Evolutionary conservation across 305 asterid genomes (phyloP).

Genomic region (Rubia peregrina): DNA sequence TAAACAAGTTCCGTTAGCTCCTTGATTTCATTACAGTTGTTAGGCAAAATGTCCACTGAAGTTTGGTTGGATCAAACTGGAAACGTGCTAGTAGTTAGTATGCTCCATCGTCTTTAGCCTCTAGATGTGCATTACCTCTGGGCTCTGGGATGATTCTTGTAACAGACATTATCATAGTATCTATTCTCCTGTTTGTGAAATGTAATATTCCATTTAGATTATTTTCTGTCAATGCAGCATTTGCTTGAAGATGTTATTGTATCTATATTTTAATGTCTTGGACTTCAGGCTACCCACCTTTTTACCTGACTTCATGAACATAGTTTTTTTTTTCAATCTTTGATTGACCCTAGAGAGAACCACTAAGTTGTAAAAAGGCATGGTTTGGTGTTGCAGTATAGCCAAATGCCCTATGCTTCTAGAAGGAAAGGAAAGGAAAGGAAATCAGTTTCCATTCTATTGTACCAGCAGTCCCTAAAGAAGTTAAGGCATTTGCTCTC

Average conservation of each 20-base stretch:
- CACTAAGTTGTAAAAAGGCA: background rate
- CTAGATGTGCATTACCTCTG: background rate
- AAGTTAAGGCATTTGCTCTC: background rate
- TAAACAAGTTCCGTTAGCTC: background rate
- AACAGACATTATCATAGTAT: background rate
- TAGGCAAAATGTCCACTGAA: background rate
- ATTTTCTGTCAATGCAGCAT: background rate
- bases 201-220: background rate
- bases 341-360: background rate
- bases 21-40: background rate
- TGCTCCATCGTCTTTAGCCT: background rate
- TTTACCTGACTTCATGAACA: background rate
- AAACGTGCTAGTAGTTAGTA: background rate
- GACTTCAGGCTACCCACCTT: background rate
- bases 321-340: background rate
- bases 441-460: background rate
- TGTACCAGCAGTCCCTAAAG: background rate
- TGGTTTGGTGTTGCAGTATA: background rate
- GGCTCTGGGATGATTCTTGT: background rate
- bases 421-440: background rate
- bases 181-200: background rate
- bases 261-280: background rate
- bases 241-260: background rate
- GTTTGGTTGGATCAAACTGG: slow-evolving; percentile 1
- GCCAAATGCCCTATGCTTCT: background rate